Conservation (phyloP, 805 yeast genomes). For the Osmozyma mogii region DNA sequence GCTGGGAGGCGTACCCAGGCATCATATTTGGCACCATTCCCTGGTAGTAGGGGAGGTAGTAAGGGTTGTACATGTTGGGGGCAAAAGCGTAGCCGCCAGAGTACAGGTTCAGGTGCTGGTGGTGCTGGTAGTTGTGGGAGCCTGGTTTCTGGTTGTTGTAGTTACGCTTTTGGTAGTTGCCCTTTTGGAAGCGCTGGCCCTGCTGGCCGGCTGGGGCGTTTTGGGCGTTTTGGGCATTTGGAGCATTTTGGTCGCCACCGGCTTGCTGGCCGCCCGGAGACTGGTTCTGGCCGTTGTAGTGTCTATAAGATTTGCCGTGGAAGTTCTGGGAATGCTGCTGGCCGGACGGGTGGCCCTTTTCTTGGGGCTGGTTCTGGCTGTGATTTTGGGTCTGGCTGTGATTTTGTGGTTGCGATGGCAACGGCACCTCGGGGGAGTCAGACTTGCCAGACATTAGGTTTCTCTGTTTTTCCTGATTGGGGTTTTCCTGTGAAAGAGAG, state of each 20-base stretch:
- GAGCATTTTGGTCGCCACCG: no score
- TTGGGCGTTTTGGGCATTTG: no score
- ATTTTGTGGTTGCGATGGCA: no score
- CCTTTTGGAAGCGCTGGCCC: background rate
- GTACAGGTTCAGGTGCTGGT: constrained; percentile 6
- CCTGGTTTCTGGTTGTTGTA: constrained; percentile 5
- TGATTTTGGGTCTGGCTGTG: constrained; percentile 13
- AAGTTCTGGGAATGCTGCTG: constrained; percentile 7
- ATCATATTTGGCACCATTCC: constrained; percentile 12
- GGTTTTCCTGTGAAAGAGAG: no score
- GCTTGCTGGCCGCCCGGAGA: no score
- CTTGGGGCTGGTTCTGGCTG: constrained; percentile 8
- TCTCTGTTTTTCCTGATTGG: background rate
- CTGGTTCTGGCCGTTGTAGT: background rate
- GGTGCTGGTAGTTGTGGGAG: constrained; percentile 10
- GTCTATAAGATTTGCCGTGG: background rate
- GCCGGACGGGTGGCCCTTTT: no score
- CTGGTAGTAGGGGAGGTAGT: constrained; percentile 8
- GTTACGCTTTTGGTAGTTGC: constrained; percentile 1
- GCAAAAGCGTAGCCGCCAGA: constrained; percentile 7
- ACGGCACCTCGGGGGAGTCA: constrained; percentile 3
- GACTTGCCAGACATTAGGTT: background rate
- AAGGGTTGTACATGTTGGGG: constrained; percentile 10
- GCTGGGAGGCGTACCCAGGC: constrained; percentile 12
- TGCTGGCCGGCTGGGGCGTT: background rate